A percentile compares a stretch with the other conserved stretches of the same genome.
Conservation (phyloP, 192 early-diverging fungal species). For the Coemansia sp. region DNA sequence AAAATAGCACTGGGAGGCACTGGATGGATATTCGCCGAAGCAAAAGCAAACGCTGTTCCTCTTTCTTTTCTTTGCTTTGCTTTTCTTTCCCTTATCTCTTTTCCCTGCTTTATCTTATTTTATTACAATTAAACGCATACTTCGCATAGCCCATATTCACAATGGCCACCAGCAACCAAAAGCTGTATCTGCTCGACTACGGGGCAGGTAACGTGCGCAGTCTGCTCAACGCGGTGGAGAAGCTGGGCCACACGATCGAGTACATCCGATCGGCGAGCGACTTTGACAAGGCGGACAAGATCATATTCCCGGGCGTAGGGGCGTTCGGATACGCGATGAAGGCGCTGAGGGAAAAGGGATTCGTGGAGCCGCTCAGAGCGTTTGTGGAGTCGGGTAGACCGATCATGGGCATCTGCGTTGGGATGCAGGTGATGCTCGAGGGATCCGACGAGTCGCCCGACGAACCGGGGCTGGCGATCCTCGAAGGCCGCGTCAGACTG, state of each 20-base stretch:
- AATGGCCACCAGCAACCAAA: conserved; percentile 21
- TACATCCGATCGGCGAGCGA: conserved; percentile 74
- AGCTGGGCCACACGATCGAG: conserved; percentile 84
- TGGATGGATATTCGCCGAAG: too few species aligned
- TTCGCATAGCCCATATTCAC: background rate
- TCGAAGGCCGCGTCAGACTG: conserved; percentile 66
- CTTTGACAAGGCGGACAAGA: conserved; percentile 90
- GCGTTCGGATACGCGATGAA: conserved; percentile 93
- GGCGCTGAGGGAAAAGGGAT: conserved; percentile 70
- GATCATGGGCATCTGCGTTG: conserved; percentile 98
- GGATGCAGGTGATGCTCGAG: conserved; percentile 92
- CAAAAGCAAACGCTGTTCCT: too few species aligned
- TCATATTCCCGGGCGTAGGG: conserved; percentile 98
- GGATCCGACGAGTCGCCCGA: conserved; percentile 86
- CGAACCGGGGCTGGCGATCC: conserved; percentile 79
- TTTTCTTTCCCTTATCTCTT: too few species aligned
- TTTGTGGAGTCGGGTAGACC: conserved; percentile 86
- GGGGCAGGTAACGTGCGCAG: conserved; percentile 99
- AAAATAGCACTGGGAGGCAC: too few species aligned
- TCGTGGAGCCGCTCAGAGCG: conserved; percentile 74
- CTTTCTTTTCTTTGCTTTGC: too few species aligned
- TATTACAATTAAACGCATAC: too few species aligned
- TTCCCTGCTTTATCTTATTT: too few species aligned
- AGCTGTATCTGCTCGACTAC: conserved; percentile 90
- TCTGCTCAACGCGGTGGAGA: conserved; percentile 89